Base-by-base conservation (phyloP, 2,329 filamentous ascomycete genomes). In the Cryphonectria radicalis region DNA sequence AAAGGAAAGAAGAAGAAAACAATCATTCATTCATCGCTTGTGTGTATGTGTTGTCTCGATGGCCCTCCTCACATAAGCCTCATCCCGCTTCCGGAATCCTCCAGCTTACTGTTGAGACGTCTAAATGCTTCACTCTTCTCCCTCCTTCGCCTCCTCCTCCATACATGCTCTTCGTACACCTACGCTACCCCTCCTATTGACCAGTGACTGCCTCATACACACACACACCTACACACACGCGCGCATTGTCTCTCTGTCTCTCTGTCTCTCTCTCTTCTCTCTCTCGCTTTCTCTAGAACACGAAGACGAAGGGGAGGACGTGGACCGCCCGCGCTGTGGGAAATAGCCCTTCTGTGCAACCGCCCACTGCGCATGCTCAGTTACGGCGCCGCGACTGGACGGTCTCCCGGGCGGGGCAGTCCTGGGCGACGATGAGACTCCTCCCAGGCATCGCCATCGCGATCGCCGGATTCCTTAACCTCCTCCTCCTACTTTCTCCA, bases 401-500 rank as follows among this genome's bases (percentile, higher is more conserved):
- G 35, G 53, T 57, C 50, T 59, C 66, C 53, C n/a, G 32, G 66
- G 40, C 66, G 14, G 50, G 63, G 70, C 59, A 46, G 60, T 68
- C 46, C 10, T 53, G 50, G 68, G 53, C 66, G 53, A 70, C 66
- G 53, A 73, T 72, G 72, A 71, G 66, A 67, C 65, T 65, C 55
- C 53, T 72, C 32, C 63, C 57, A 43, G 68, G 46, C 46, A n/a
- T 71, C 71, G 63, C 53, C 63, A 32, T 68, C 66, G 71, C 69
- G 66, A 63, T 67, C 32, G 64, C 70, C 32, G 71, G 74, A 75
- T 75, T 76, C 76, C 57, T 76, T 76, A 76, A 77, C 76, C 78
- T 75, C 76, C 78, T 75, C 37, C 66, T 73, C 46, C 78, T 75
- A 28, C 64, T 73, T 25, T 57, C 71, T 28, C 71, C 57, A 62